Evolutionary conservation across 1,139 yeast genomes (phyloP).

Genomic region (Scheffersomyces quercinus): DNA sequence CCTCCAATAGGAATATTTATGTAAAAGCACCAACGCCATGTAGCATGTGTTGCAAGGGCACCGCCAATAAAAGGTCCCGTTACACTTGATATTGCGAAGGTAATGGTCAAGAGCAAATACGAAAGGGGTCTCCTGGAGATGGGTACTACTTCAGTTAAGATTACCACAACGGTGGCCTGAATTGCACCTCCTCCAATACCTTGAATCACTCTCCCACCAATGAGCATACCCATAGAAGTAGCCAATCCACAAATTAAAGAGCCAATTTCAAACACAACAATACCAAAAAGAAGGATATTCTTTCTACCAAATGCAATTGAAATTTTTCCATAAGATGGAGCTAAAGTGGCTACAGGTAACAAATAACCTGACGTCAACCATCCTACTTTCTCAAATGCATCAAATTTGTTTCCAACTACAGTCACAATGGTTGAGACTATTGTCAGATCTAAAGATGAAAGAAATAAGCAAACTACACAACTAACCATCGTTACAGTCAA

Average conservation of each 20-base stretch:
- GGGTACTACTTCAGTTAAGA: slow-evolving; percentile 14
- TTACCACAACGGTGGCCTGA: slow-evolving; percentile 14
- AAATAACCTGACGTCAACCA: slow-evolving; percentile 17
- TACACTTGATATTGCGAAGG: slow-evolving; percentile 15
- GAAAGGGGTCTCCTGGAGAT: slow-evolving; percentile 13
- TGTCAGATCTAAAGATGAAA: slow-evolving; percentile 16
- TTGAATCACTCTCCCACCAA: slow-evolving; percentile 16
- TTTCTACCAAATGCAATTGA: slow-evolving; percentile 18
- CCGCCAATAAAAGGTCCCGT: slow-evolving; percentile 18
- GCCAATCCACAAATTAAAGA: slow-evolving; percentile 15
- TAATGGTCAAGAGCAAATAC: slow-evolving; percentile 13
- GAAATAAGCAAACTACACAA: slow-evolving; percentile 11
- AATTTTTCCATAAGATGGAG: slow-evolving; percentile 16
- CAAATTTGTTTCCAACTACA: slow-evolving; percentile 11
- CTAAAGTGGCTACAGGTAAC: slow-evolving; percentile 15
- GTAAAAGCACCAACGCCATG: slow-evolving; percentile 19
- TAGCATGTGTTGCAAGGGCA: slow-evolving; percentile 9
- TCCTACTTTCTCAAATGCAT: slow-evolving; percentile 13
- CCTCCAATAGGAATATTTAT: slow-evolving; percentile 42
- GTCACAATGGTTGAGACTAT: slow-evolving; percentile 17
- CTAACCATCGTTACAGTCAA: slow-evolving; percentile 8
- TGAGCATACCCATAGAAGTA: slow-evolving; percentile 14
- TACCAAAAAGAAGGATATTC: slow-evolving; percentile 10
- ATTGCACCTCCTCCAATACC: slow-evolving; percentile 18
- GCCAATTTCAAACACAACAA: slow-evolving; percentile 15